A percentile compares a stretch with the other conserved stretches of the same genome.
These are phyloP conservation scores for Thinopyrum elongatum DNA, from an alignment of 176 grass and related monocot species.

Conservation along the genomic window DNA sequence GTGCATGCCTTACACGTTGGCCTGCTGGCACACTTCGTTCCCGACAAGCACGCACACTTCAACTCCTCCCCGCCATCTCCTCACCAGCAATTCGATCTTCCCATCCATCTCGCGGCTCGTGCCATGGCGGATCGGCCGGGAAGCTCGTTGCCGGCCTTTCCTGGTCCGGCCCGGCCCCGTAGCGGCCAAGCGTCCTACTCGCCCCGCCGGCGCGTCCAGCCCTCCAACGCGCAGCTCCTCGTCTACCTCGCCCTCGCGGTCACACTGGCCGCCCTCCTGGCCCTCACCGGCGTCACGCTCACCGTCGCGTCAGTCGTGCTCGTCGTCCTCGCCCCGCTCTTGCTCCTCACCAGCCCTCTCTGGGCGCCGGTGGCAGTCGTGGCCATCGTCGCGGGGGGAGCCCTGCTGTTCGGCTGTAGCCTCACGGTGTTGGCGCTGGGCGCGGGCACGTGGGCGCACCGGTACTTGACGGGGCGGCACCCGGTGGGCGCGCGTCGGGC, in stretches of 20 bases:
- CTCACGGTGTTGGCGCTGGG: slow-evolving; percentile 32
- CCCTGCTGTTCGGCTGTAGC: slow-evolving; percentile 38
- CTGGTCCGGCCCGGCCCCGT: neutral
- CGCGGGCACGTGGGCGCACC: slow-evolving; percentile 57
- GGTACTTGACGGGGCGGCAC: slow-evolving; percentile 44
- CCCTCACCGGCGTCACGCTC: slow-evolving; percentile 56
- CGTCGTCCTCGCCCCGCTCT: slow-evolving; percentile 55
- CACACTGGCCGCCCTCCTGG: slow-evolving; percentile 42
- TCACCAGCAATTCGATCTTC: neutral
- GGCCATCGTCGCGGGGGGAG: slow-evolving; percentile 19
- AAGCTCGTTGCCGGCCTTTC: neutral
- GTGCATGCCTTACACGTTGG: neutral
- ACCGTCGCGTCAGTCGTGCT: slow-evolving; percentile 21
- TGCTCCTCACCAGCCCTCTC: slow-evolving; percentile 56
- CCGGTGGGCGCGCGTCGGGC: slow-evolving; percentile 36
- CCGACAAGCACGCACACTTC: neutral
- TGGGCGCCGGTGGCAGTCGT: slow-evolving; percentile 38
- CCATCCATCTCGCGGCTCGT: neutral
- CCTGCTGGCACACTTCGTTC: slow-evolving; percentile 28
- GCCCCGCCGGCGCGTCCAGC: slow-evolving; percentile 16
- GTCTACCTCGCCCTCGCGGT: slow-evolving; percentile 59
- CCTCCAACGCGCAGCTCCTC: slow-evolving; percentile 38
- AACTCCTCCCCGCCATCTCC: neutral
- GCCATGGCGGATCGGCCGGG: slow-evolving; percentile 27
- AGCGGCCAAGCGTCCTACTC: neutral